A percentile compares a stretch with the other conserved stretches of the same genome.
Conservation (phyloP, 2,329 filamentous ascomycete species). For the Dactylellina sp. region DNA sequence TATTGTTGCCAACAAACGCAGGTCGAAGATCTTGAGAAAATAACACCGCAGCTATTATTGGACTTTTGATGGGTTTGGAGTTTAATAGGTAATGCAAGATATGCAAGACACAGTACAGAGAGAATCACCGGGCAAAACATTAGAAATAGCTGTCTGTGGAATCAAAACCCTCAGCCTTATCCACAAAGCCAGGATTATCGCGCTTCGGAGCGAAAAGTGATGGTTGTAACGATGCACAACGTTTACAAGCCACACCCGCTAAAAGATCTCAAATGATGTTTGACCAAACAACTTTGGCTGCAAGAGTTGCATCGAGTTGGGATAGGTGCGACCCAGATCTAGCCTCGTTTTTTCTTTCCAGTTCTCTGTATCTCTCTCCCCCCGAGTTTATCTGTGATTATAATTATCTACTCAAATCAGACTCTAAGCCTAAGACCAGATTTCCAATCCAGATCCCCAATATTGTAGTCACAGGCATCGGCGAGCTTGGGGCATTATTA, state of each 20-base stretch:
- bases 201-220: neutral
- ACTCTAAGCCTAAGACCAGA: neutral
- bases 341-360: too few species aligned
- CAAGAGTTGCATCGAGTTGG: too few species aligned
- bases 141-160: neutral
- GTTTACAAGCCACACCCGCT: too few species aligned
- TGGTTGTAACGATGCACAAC: neutral
- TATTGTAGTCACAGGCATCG: neutral
- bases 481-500: neutral
- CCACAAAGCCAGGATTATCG: neutral
- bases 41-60: slow-evolving; percentile 55
- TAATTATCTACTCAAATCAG: too few species aligned
- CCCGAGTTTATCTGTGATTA: too few species aligned
- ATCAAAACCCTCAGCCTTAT: neutral
- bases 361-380: too few species aligned
- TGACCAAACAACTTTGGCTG: too few species aligned
- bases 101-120: neutral
- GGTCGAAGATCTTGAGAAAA: slow-evolving; percentile 55
- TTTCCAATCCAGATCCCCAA: neutral
- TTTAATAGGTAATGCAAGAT: neutral
- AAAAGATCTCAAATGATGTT: too few species aligned
- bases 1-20: slow-evolving; percentile 21
- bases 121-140: neutral
- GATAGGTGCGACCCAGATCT: too few species aligned
- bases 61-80: slow-evolving; percentile 34